Conservation (phyloP, 345 rosid species). For the Salix viminalis region DNA sequence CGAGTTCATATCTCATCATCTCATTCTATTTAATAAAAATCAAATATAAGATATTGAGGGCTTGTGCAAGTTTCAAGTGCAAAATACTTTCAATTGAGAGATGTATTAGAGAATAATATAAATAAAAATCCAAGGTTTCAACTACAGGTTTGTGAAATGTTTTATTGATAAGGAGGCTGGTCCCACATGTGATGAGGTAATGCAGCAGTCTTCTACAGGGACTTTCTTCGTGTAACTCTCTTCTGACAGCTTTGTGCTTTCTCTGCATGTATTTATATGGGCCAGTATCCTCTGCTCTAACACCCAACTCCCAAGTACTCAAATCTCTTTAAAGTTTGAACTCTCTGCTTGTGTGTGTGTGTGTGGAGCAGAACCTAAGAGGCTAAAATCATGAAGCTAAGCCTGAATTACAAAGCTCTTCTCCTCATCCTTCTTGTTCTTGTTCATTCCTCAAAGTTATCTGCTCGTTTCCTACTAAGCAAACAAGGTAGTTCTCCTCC, state of each 20-base stretch:
- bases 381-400: conserved; percentile 44
- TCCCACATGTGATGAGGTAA: conserved; percentile 11
- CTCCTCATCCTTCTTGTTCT: conserved; percentile 35
- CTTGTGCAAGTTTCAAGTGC: too few species aligned
- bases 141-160: too few species aligned
- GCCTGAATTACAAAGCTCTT: conserved; percentile 25
- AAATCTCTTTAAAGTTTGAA: conserved; percentile 2
- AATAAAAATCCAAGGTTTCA: too few species aligned
- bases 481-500: conserved; percentile 19
- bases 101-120: too few species aligned
- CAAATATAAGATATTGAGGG: too few species aligned
- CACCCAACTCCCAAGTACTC: conserved; percentile 5
- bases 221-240: conserved; percentile 14
- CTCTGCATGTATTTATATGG: conserved; percentile 31
- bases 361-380: background rate
- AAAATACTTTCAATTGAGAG: too few species aligned
- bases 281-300: conserved; percentile 6
- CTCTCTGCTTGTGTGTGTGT: background rate
- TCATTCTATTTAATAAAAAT: too few species aligned
- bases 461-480: conserved; percentile 30
- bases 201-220: conserved; percentile 1
- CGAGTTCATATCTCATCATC: too few species aligned
- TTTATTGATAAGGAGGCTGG: background rate
- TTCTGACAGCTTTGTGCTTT: background rate
- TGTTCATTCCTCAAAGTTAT: conserved; percentile 24